Conservation (phyloP, 495 filamentous ascomycete species). For the Corynascus novoguineensis region DNA sequence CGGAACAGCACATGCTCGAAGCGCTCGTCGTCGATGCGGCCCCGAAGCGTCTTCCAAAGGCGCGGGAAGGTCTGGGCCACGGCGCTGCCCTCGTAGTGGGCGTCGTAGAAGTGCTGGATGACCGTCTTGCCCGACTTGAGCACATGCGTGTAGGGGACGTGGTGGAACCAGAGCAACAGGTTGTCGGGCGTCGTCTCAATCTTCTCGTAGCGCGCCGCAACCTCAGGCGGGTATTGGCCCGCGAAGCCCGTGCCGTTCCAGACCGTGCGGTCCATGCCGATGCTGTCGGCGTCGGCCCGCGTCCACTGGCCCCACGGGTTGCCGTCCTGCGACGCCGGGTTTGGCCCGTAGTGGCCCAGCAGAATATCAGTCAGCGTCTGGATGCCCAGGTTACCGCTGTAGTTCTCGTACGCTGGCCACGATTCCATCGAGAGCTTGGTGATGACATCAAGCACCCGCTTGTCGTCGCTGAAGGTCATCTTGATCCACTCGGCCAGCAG, state of each 20-base stretch:
- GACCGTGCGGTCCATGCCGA: constrained; percentile 71
- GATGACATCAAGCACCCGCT: constrained; percentile 51
- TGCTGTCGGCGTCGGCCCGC: constrained; percentile 50
- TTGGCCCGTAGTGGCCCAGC: constrained; percentile 61
- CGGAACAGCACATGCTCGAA: constrained; percentile 54
- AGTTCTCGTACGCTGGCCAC: constrained; percentile 66
- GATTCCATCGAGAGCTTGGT: constrained; percentile 61
- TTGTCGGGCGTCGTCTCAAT: constrained; percentile 63
- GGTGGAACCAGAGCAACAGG: constrained; percentile 70
- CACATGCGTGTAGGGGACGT: constrained; percentile 61
- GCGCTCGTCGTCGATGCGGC: constrained; percentile 55
- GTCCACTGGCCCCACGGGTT: constrained; percentile 74
- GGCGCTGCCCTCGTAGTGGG: constrained; percentile 57
- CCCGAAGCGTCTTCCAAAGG: constrained; percentile 50
- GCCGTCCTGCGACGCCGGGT: constrained; percentile 58
- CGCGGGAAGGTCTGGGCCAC: constrained; percentile 53
- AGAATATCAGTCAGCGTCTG: constrained; percentile 67
- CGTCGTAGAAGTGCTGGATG: constrained; percentile 73
- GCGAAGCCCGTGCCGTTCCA: constrained; percentile 59
- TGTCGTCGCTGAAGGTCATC: constrained; percentile 56
- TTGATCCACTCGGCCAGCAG: constrained; percentile 61
- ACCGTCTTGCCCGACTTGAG: constrained; percentile 63
- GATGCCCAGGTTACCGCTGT: constrained; percentile 64
- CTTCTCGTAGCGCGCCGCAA: constrained; percentile 53
- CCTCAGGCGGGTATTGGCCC: constrained; percentile 59